Percentiles rank a stretch among this genome's conserved stretches.
phyloP scores from a whole-genome alignment of 2,329 filamentous ascomycete genomes.

The Geosmithia putterillii region DNA sequence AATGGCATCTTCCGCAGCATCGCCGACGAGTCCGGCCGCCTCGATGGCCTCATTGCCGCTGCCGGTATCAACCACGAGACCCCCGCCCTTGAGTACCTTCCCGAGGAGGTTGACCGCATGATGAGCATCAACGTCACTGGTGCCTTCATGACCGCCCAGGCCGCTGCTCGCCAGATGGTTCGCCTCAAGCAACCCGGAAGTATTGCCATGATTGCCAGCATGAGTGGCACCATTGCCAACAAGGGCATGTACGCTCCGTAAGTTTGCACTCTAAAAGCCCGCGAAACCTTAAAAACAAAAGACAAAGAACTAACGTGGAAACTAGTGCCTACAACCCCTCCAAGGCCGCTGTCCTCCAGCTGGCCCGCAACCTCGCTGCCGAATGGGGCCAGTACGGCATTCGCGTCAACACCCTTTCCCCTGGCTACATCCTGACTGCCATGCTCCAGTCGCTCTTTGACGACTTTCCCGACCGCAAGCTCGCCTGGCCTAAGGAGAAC shows the following conservation, averaged over 20 bases:
- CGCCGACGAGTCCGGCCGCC: slow-evolving; percentile 52
- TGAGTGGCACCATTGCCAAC: slow-evolving; percentile 58
- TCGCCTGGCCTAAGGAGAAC: slow-evolving; percentile 70
- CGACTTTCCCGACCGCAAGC: slow-evolving; percentile 54
- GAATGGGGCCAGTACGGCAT: slow-evolving; percentile 67
- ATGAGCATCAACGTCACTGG: slow-evolving; percentile 82
- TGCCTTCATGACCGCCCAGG: slow-evolving; percentile 74
- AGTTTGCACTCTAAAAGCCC: slow-evolving; percentile 14
- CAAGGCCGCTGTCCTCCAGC: slow-evolving; percentile 62
- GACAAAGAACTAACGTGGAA: slow-evolving; percentile 6
- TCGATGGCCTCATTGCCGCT: slow-evolving; percentile 67
- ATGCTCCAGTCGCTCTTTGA: slow-evolving; percentile 78
- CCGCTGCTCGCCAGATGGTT: slow-evolving; percentile 68
- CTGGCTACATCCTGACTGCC: slow-evolving; percentile 51
- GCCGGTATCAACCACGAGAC: slow-evolving; percentile 73
- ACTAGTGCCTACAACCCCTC: slow-evolving; percentile 60
- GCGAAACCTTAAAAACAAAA: not conserved
- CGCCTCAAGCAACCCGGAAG: slow-evolving; percentile 44
- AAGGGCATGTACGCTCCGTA: slow-evolving; percentile 47
- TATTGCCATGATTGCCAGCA: slow-evolving; percentile 57
- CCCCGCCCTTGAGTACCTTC: slow-evolving; percentile 67
- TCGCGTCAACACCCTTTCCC: slow-evolving; percentile 69
- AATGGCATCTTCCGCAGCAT: slow-evolving; percentile 58
- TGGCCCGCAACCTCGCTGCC: slow-evolving; percentile 55
- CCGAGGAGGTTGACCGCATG: slow-evolving; percentile 65